These are phyloP conservation scores for Biancaea sappan DNA, from an alignment of 306 rosid species.

Conservation along the genomic window DNA sequence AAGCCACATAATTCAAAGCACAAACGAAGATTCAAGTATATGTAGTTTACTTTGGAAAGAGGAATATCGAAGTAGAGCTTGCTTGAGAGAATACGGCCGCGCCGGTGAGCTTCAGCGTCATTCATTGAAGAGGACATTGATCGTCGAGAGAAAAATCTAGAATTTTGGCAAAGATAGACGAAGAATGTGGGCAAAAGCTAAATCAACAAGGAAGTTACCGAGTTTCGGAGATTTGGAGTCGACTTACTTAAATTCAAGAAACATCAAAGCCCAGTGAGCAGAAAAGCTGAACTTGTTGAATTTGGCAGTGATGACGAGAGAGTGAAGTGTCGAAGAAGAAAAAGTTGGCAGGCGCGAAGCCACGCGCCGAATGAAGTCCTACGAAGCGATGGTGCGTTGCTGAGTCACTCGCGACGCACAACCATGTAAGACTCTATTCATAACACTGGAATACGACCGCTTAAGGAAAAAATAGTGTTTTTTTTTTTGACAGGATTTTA, in stretches of 20 bases:
- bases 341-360: too few species aligned
- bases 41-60: constrained; percentile 56
- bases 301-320: too few species aligned
- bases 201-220: constrained; percentile 12
- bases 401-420: too few species aligned
- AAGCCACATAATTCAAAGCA: background rate
- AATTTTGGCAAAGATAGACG: constrained; percentile 18
- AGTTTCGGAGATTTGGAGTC: constrained; percentile 34
- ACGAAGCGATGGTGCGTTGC: too few species aligned
- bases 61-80: constrained; percentile 79
- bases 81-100: constrained; percentile 77
- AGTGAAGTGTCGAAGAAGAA: too few species aligned
- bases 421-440: too few species aligned
- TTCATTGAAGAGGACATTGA: constrained; percentile 57
- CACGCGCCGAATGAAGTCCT: too few species aligned
- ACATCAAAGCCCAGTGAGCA: background rate
- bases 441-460: too few species aligned
- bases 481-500: too few species aligned
- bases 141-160: background rate
- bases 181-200: constrained; percentile 20
- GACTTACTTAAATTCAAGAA: constrained; percentile 26
- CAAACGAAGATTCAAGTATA: background rate
- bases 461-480: too few species aligned
- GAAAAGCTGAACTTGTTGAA: background rate
- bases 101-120: constrained; percentile 43